These are phyloP conservation scores for Alternaria sp. DNA, from an alignment of 2,329 filamentous ascomycete genomes.

Conservation along the genomic window DNA sequence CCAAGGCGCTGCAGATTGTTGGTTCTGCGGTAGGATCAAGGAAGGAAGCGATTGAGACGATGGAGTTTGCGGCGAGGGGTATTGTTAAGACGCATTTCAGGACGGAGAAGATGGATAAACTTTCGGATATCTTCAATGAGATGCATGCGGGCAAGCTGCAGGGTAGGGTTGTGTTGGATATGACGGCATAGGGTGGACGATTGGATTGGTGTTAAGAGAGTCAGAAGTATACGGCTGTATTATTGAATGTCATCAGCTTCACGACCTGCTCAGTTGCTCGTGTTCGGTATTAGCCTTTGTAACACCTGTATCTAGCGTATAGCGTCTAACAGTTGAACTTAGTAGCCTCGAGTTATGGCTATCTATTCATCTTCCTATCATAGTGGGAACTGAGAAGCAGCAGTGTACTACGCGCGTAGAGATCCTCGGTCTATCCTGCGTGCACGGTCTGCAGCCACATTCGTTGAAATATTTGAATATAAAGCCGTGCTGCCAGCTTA, in stretches of 20 bases:
- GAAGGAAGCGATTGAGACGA: constrained; percentile 57
- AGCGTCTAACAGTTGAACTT: neutral
- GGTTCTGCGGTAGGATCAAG: constrained; percentile 56
- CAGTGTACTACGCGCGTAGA: neutral
- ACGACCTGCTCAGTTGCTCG: neutral
- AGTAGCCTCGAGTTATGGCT: neutral
- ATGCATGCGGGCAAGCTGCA: constrained; percentile 55
- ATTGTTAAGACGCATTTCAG: constrained; percentile 57
- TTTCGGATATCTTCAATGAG: constrained; percentile 55
- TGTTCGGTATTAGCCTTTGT: neutral
- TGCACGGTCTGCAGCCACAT: neutral
- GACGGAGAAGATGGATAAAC: constrained; percentile 55
- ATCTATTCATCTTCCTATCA: too few relatives aligned
- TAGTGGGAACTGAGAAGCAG: neutral
- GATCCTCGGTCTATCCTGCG: neutral
- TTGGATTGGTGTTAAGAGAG: neutral
- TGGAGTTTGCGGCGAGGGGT: constrained; percentile 52
- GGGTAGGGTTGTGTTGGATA: constrained; percentile 57
- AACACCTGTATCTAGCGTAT: neutral
- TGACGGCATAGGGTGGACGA: constrained; percentile 25
- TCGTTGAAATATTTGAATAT: rapidly evolving
- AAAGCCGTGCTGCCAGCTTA: neutral
- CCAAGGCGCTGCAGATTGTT: constrained; percentile 52
- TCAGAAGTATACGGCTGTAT: neutral
- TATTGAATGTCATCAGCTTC: neutral